Conservation (phyloP, 2,329 filamentous ascomycete species). For the Penicillium sp. region DNA sequence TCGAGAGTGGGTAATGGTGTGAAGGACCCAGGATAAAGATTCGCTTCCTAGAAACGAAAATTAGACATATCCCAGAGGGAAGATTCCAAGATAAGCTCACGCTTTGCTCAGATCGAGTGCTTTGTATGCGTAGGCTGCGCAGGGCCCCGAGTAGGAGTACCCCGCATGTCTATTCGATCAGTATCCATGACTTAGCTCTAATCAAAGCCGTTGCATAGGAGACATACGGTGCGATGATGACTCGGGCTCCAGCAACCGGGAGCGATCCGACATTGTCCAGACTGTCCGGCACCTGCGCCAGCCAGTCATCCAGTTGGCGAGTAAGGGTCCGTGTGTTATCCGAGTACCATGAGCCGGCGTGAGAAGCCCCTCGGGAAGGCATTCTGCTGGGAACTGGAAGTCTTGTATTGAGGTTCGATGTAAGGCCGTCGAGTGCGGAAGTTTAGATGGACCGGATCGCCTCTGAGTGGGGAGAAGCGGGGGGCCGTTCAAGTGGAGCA, state of each 20-base stretch:
- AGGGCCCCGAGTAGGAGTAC: slow-evolving; percentile 84
- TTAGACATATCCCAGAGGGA: slow-evolving; percentile 3
- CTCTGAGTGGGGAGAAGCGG: slow-evolving; percentile 23
- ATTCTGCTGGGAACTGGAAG: slow-evolving; percentile 22
- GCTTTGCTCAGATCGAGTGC: slow-evolving; percentile 72
- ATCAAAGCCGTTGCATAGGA: no score
- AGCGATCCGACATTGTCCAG: slow-evolving; percentile 59
- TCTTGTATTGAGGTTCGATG: not conserved
- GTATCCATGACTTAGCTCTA: not conserved
- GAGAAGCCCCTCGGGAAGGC: slow-evolving; percentile 55
- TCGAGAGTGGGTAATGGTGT: slow-evolving; percentile 75
- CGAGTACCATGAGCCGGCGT: slow-evolving; percentile 87
- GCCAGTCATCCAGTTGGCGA: slow-evolving; percentile 65
- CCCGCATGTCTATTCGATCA: slow-evolving; percentile 70
- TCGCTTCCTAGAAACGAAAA: slow-evolving; percentile 57
- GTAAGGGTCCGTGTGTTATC: slow-evolving; percentile 56
- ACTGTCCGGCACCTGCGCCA: slow-evolving; percentile 63
- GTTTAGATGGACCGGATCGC: slow-evolving; percentile 2
- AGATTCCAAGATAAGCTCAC: slow-evolving; percentile 40
- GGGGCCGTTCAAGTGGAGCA: slow-evolving; percentile 27
- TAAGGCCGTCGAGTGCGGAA: slow-evolving; percentile 4
- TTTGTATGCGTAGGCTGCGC: slow-evolving; percentile 93
- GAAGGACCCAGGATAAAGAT: slow-evolving; percentile 91
- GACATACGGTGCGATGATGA: slow-evolving; percentile 87
- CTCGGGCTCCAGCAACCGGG: slow-evolving; percentile 68